Evolutionary conservation across 2,329 filamentous ascomycete species (phyloP), one percentile per base, ranked within the genome.

Genomic region (Didymella exigua): DNA sequence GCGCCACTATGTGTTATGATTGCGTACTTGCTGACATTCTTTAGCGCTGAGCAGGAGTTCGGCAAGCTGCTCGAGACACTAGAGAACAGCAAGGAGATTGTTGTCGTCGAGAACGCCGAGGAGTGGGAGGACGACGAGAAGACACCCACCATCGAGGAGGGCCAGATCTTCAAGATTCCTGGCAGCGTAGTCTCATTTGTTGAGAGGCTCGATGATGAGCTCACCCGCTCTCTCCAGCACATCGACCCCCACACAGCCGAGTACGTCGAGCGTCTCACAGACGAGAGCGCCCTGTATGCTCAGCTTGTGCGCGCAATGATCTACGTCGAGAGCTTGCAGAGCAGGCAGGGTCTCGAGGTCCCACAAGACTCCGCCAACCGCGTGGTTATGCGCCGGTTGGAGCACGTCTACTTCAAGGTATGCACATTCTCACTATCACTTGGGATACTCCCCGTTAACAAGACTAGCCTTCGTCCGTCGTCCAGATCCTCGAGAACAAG

Each of bases 61-160:
- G 84, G 85, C 13, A 83, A 83, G 42, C 84, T 99, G 26, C 83
- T 99, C 34, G 81, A 86, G 58, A 86, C 92, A 16, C 86, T 99
- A 34, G 91, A 96, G 75, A 78, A 84, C 57, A 91, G 91, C 79
- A 82, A 83, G 58, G 87, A 95, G 61, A 89, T 93, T 73, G 82
- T 98, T 46, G 91, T 99, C 42, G 82, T 95, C 21, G 95, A 99
- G 79, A 88, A 86, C 65, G 95, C 91, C 19, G 95, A 99, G 75
- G 95, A 99, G 78, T 98, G 95, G 95, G 95, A 99, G 66, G 95
- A 99, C 70, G 96, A 99, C 66, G 96, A 99, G 69, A 98, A 97
- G 82, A 84, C 87, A 34, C 95, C 95, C 13, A 82, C 83, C 27
- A 81, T 93, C 64, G 85, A 84, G 53, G 77, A 83, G 19, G 90